phyloP scores from a whole-genome alignment of 2,329 filamentous ascomycete species.

The Plenodomus lindquistii region DNA sequence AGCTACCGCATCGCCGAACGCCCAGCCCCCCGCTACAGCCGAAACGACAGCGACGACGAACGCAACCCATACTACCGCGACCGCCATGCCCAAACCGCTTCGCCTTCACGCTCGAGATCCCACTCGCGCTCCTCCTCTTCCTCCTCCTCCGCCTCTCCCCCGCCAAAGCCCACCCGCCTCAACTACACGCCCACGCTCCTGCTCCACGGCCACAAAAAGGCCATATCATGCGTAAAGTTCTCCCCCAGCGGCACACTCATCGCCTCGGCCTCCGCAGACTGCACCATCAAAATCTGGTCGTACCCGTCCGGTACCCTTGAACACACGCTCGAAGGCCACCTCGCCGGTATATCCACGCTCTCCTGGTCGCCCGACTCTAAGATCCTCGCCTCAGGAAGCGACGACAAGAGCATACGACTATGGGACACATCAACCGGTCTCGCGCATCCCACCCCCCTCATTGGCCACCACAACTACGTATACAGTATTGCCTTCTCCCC shows the following conservation, averaged over 20 bases:
- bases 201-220: slow-evolving; percentile 75
- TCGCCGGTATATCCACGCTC: slow-evolving; percentile 88
- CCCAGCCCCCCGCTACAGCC: slow-evolving; percentile 40
- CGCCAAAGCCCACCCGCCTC: slow-evolving; percentile 59
- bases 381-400: slow-evolving; percentile 85
- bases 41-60: slow-evolving; percentile 38
- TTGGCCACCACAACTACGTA: slow-evolving; percentile 94
- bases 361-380: slow-evolving; percentile 93
- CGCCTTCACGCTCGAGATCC: slow-evolving; percentile 23
- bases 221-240: slow-evolving; percentile 84
- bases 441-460: slow-evolving; percentile 64
- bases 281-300: slow-evolving; percentile 90
- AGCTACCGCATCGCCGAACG: slow-evolving; percentile 39
- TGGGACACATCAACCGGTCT: slow-evolving; percentile 74
- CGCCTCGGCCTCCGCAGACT: slow-evolving; percentile 84
- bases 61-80: slow-evolving; percentile 30
- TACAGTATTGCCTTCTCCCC: slow-evolving; percentile 95
- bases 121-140: slow-evolving; percentile 22
- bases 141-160: slow-evolving; percentile 34
- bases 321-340: slow-evolving; percentile 89
- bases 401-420: slow-evolving; percentile 93
- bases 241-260: slow-evolving; percentile 90
- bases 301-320: slow-evolving; percentile 75
- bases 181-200: slow-evolving; percentile 72
- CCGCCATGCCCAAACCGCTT: slow-evolving; percentile 10